phyloP scores from a whole-genome alignment of 768 basidiomycete species.

The Butyriboletus loyo region DNA sequence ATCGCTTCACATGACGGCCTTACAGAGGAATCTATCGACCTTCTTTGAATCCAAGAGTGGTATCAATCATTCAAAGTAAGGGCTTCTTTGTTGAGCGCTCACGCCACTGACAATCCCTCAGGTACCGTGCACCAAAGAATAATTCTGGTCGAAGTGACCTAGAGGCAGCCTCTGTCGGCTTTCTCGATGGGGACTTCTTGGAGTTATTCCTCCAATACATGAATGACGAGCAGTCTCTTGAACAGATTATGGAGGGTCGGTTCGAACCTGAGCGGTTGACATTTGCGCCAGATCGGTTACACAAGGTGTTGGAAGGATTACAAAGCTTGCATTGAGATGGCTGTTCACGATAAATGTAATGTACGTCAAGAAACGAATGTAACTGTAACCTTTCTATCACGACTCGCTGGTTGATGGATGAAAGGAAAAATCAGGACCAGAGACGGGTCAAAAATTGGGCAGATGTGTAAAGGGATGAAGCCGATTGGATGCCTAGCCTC shows the following conservation, averaged over 20 bases:
- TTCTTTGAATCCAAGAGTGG: slow-evolving; percentile 53
- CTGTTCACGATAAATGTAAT: slow-evolving; percentile 9
- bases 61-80: slow-evolving; percentile 59
- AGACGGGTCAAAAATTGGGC: slow-evolving; percentile 10
- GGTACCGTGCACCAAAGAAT: slow-evolving; percentile 69
- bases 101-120: slow-evolving; percentile 26
- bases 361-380: slow-evolving; percentile 18
- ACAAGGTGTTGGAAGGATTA: slow-evolving; percentile 45
- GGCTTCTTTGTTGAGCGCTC: background rate
- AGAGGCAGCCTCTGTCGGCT: slow-evolving; percentile 59
- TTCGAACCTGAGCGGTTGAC: slow-evolving; percentile 58
- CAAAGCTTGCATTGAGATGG: slow-evolving; percentile 52
- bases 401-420: background rate
- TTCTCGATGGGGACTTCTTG: slow-evolving; percentile 87
- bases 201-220: slow-evolving; percentile 56
- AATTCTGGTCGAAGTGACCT: slow-evolving; percentile 55
- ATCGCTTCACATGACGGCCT: slow-evolving; percentile 56
- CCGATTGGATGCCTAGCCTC: background rate
- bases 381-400: slow-evolving; percentile 10
- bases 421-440: slow-evolving; percentile 10
- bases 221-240: slow-evolving; percentile 39
- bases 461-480: slow-evolving; percentile 1
- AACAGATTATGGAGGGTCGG: slow-evolving; percentile 53
- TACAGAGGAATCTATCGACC: slow-evolving; percentile 73
- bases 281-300: slow-evolving; percentile 36